Conservation (phyloP, 768 basidiomycete genomes). For the Boletus speciosus region DNA sequence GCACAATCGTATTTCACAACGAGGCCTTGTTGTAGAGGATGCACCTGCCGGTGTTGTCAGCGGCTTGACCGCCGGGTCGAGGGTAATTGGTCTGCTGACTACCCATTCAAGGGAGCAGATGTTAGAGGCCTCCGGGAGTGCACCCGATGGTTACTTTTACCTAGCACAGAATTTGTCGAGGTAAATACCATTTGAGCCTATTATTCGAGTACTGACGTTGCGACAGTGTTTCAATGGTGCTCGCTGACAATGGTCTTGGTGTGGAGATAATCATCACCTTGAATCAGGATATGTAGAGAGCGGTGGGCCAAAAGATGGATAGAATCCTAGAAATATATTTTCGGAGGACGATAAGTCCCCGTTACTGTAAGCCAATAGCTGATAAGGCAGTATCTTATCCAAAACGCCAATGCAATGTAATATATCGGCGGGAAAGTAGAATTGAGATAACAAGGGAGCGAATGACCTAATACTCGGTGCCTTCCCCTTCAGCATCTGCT, state of each 20-base stretch:
- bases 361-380: slow-evolving; percentile 5
- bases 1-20: slow-evolving; percentile 5
- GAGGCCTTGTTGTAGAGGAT: slow-evolving; percentile 88
- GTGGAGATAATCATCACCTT: slow-evolving; percentile 35
- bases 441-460: background rate
- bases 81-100: slow-evolving; percentile 80
- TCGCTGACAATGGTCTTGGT: slow-evolving; percentile 30
- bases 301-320: background rate
- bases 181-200: slow-evolving; percentile 36
- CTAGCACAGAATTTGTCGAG: slow-evolving; percentile 70
- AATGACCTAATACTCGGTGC: slow-evolving; percentile 44
- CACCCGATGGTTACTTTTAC: slow-evolving; percentile 34
- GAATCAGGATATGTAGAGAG: background rate
- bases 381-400: slow-evolving; percentile 8
- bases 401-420: slow-evolving; percentile 3
- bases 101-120: slow-evolving; percentile 71
- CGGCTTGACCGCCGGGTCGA: slow-evolving; percentile 79
- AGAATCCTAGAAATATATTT: slow-evolving; percentile 3
- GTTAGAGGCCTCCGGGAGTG: slow-evolving; percentile 54
- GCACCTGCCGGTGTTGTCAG: slow-evolving; percentile 82
- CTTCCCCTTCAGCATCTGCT: slow-evolving; percentile 66
- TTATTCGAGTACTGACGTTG: background rate
- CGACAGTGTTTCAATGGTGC: slow-evolving; percentile 28
- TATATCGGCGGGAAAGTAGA: background rate
- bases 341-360: background rate